These are phyloP conservation scores for Penicillium goetzii DNA, from an alignment of 495 filamentous ascomycete genomes.

Conservation along the genomic window DNA sequence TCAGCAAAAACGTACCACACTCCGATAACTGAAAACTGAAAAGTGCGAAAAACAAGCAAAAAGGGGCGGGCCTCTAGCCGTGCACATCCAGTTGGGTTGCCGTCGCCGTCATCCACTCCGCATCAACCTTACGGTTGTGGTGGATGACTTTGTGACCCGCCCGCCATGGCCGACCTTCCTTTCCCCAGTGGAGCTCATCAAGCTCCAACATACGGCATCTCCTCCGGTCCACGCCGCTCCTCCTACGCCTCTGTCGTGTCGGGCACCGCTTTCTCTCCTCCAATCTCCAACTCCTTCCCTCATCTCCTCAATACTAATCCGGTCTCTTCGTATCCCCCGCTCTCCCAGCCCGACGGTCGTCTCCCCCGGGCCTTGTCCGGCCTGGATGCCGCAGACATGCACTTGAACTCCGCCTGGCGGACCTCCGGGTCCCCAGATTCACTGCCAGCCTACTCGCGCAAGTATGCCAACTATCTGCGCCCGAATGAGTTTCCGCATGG, in stretches of 20 bases:
- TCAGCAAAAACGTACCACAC: constrained; percentile 15
- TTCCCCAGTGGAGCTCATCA: constrained; percentile 51
- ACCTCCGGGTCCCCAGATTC: constrained; percentile 39
- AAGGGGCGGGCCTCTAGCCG: background rate
- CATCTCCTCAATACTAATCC: constrained; percentile 60
- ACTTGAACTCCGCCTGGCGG: constrained; percentile 48
- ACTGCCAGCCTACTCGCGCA: constrained; percentile 63
- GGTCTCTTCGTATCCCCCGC: constrained; percentile 42
- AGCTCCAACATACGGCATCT: constrained; percentile 49
- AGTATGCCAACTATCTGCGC: constrained; percentile 56
- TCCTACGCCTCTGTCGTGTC: constrained; percentile 87
- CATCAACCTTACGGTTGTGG: too few species aligned
- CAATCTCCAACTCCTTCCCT: constrained; percentile 58
- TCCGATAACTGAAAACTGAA: background rate
- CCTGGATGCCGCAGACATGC: constrained; percentile 53
- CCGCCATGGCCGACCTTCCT: constrained; percentile 51
- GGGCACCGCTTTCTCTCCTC: constrained; percentile 59
- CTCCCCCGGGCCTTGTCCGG: constrained; percentile 38
- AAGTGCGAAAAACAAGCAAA: background rate
- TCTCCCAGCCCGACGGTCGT: constrained; percentile 43
- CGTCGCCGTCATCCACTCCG: constrained; percentile 7
- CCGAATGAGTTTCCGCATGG: constrained; percentile 36
- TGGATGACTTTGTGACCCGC: constrained; percentile 24
- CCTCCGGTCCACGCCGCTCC: constrained; percentile 52
- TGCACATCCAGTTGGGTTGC: background rate